Evolutionary conservation across 2,329 filamentous ascomycete genomes (phyloP).

Genomic region (Chalaropsis ovoidea): DNA sequence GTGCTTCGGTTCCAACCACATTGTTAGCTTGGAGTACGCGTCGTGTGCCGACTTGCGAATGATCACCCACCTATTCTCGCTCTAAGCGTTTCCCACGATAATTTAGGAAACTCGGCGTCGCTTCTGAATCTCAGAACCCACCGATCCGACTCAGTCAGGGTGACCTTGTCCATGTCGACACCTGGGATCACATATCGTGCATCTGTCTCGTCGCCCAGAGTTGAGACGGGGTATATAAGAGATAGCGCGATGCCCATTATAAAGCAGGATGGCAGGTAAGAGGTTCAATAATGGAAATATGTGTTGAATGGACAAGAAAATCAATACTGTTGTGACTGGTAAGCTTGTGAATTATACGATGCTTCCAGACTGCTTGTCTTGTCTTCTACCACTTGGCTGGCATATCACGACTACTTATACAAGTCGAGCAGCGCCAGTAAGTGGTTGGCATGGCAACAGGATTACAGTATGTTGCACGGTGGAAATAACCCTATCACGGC

Average conservation of each 20-base stretch:
- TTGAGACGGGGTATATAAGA: slow-evolving; percentile 17
- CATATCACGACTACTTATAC: background rate
- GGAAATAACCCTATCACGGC: background rate
- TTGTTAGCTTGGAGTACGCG: background rate
- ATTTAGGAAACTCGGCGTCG: slow-evolving; percentile 21
- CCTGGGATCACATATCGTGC: slow-evolving; percentile 23
- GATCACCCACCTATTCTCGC: slow-evolving; percentile 20
- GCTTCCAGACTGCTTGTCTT: background rate
- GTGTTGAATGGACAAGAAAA: background rate
- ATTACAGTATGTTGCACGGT: background rate
- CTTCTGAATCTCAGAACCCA: slow-evolving; percentile 23
- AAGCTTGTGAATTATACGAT: background rate
- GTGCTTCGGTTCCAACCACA: slow-evolving; percentile 31
- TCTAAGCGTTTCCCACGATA: slow-evolving; percentile 20
- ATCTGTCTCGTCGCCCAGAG: slow-evolving; percentile 13
- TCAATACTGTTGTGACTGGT: background rate
- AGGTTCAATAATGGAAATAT: background rate
- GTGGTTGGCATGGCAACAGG: slow-evolving; percentile 12
- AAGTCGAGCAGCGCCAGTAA: background rate
- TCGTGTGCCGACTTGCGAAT: background rate
- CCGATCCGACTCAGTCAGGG: slow-evolving; percentile 22
- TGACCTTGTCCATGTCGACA: slow-evolving; percentile 24
- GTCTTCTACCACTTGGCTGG: background rate
- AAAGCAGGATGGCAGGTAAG: background rate
- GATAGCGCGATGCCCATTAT: slow-evolving; percentile 24